Evolutionary conservation across 2,329 filamentous ascomycete species (phyloP), one percentile per base, ranked within the genome.

Genomic region (Daldinia eschscholtzii): DNA sequence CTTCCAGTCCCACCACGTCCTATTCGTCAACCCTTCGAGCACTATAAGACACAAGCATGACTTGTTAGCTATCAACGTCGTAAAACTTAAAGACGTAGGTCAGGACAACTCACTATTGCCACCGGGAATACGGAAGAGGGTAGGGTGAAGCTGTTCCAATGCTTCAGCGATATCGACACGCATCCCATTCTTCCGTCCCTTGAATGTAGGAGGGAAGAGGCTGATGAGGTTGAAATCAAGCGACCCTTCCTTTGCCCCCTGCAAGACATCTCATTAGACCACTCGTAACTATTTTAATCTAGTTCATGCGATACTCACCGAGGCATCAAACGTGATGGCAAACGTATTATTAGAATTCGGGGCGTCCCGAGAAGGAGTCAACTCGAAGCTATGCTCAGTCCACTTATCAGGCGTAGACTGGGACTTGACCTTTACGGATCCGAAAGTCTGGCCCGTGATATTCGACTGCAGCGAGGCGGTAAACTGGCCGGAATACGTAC

Each of bases 121-220:
- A 5, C 90, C 90, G 0, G 90, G 89, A 65, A 91, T 86, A 15
- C 90, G 85, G 50, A 92, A 83, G 72, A 91, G 86, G n/a, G 83
- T 84, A 0, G 86, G 84, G 58, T 87, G 84, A 0, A 89, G 75
- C 6, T 80, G 83, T 2, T 83, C 84, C 1, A 91, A 77, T 6
- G 84, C 83, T 58, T 86, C 81, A 6, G 84, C 85, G 57, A 91
- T 78, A 57, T 90, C 87, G 7, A 83, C 77, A 5, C 88, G 80
- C 44, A 89, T 79, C 0, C 89, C 89, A 71, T 91, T 91, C 53
- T 82, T 79, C 48, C 85, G 82, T 67, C 82, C 80, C 70, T 89
- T 89, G 76, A 85, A 89, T 0, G 87, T 89, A 0, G 86, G 86
- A 1, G 87, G 88, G 78, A 89, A 90, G 13, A 90, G 74, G 64